These are phyloP conservation scores for Erysimum cheiranthoides DNA, from an alignment of 345 rosid genomes.

Conservation along the genomic window DNA sequence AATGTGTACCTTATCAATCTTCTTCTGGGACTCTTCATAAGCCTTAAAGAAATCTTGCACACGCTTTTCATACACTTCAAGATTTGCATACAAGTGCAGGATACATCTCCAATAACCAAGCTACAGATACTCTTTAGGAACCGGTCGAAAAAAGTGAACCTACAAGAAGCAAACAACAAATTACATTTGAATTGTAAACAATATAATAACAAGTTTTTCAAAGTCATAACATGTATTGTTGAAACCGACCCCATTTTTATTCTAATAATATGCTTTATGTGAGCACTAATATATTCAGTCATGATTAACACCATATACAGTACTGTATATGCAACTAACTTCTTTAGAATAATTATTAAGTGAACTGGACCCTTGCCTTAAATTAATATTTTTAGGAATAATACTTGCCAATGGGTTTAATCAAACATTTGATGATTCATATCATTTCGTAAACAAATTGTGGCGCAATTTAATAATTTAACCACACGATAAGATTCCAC, in stretches of 20 bases:
- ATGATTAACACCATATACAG: slow-evolving; percentile 17
- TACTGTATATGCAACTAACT: slow-evolving; percentile 10
- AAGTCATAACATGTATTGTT: neutral
- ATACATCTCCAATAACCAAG: slow-evolving; percentile 72
- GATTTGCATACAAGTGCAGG: slow-evolving; percentile 61
- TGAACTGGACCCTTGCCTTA: slow-evolving; percentile 37
- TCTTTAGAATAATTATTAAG: slow-evolving; percentile 22
- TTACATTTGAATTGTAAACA: slow-evolving; percentile 12
- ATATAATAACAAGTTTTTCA: neutral
- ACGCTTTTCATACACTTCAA: slow-evolving; percentile 75
- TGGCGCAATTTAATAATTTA: slow-evolving; percentile 3
- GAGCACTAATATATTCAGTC: slow-evolving; percentile 42
- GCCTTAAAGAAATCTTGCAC: slow-evolving; percentile 78
- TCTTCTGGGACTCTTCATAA: slow-evolving; percentile 77
- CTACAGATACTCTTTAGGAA: slow-evolving; percentile 90
- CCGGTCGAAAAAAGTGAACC: slow-evolving; percentile 99
- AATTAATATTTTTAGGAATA: slow-evolving; percentile 14
- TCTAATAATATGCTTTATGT: slow-evolving; percentile 31
- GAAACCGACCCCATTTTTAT: neutral
- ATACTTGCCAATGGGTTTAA: slow-evolving; percentile 11
- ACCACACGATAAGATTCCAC: slow-evolving; percentile 28
- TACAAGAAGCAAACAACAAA: slow-evolving; percentile 41
- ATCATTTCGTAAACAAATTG: slow-evolving; percentile 25
- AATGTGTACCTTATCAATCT: slow-evolving; percentile 61
- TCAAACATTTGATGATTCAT: slow-evolving; percentile 40